phyloP scores from a whole-genome alignment of 495 filamentous ascomycete genomes.

The Hyaloscypha bicolor region DNA sequence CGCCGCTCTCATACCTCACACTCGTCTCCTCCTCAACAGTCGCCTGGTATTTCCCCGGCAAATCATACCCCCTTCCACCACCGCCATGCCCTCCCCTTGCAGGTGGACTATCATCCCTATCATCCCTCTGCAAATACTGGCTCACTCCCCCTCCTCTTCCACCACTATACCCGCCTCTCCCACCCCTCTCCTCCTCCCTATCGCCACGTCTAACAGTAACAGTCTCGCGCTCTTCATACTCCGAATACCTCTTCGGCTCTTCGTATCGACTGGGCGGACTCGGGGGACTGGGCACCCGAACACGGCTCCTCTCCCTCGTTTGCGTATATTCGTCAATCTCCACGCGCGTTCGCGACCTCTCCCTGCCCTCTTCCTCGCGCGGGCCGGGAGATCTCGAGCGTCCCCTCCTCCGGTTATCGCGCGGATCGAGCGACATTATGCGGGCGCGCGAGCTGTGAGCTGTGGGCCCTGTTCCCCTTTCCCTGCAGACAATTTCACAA shows the following conservation, averaged over 20 bases:
- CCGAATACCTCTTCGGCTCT: constrained; percentile 17
- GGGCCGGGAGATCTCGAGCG: constrained; percentile 35
- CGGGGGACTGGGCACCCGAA: constrained; percentile 13
- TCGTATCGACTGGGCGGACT: constrained; percentile 10
- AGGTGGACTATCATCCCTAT: neutral
- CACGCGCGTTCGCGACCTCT: constrained; percentile 22
- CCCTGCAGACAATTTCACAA: too few relatives aligned
- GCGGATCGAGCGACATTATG: constrained; percentile 34
- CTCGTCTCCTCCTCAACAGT: constrained; percentile 19
- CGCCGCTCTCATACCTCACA: constrained; percentile 18
- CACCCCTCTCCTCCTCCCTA: constrained; percentile 21
- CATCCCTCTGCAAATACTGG: constrained; percentile 20
- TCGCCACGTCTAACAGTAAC: constrained; percentile 14
- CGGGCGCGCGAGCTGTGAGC: neutral
- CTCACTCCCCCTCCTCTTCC: constrained; percentile 4
- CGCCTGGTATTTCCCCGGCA: neutral
- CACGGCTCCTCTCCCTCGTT: constrained; percentile 13
- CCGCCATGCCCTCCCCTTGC: neutral
- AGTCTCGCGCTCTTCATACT: constrained; percentile 27
- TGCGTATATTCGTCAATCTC: neutral
- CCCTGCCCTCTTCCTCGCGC: constrained; percentile 29
- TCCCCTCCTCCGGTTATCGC: constrained; percentile 17
- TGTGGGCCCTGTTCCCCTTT: too few relatives aligned
- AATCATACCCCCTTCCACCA: neutral
- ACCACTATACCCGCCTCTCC: constrained; percentile 15